Percentiles rank a stretch among this genome's conserved stretches.
Conservation (phyloP, 352 stramenopile species). For the Globisporangium viniferum region DNA sequence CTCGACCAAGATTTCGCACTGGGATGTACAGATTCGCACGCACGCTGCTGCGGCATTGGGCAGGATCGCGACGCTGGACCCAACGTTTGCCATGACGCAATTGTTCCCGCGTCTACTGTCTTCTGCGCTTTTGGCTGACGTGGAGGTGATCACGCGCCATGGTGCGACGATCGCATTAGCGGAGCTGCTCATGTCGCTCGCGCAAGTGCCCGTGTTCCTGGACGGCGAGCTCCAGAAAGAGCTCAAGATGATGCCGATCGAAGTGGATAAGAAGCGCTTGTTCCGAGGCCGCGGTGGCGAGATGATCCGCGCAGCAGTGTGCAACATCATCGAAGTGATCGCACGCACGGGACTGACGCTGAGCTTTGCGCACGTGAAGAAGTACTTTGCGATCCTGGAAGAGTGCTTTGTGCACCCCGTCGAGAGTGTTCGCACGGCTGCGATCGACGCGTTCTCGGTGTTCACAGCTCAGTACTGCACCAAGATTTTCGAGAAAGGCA, state of each 20-base stretch:
- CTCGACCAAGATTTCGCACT: slow-evolving; percentile 92
- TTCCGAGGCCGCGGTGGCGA: slow-evolving; percentile 96
- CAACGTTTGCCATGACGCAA: slow-evolving; percentile 50
- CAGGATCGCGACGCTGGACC: slow-evolving; percentile 83
- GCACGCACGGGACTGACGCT: slow-evolving; percentile 43
- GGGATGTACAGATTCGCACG: slow-evolving; percentile 92
- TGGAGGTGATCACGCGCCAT: slow-evolving; percentile 92
- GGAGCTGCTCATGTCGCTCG: slow-evolving; percentile 70
- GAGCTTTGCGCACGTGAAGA: slow-evolving; percentile 68
- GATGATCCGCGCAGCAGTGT: slow-evolving; percentile 93
- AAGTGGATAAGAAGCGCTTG: slow-evolving; percentile 93
- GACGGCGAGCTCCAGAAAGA: slow-evolving; percentile 67
- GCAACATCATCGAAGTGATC: slow-evolving; percentile 93
- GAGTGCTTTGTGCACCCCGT: slow-evolving; percentile 95
- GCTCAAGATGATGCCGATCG: slow-evolving; percentile 71
- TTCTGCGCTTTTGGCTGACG: slow-evolving; percentile 70
- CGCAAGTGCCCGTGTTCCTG: slow-evolving; percentile 51
- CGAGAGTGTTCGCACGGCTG: slow-evolving; percentile 88
- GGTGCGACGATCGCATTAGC: slow-evolving; percentile 90
- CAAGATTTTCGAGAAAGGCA: slow-evolving; percentile 54
- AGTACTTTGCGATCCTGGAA: slow-evolving; percentile 72
- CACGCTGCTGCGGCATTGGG: slow-evolving; percentile 87
- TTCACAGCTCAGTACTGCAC: slow-evolving; percentile 90
- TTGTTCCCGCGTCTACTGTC: slow-evolving; percentile 87
- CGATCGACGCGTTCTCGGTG: slow-evolving; percentile 81